Evolutionary conservation across 2,329 filamentous ascomycete genomes (phyloP).

Genomic region (Fusarium transvaalense): DNA sequence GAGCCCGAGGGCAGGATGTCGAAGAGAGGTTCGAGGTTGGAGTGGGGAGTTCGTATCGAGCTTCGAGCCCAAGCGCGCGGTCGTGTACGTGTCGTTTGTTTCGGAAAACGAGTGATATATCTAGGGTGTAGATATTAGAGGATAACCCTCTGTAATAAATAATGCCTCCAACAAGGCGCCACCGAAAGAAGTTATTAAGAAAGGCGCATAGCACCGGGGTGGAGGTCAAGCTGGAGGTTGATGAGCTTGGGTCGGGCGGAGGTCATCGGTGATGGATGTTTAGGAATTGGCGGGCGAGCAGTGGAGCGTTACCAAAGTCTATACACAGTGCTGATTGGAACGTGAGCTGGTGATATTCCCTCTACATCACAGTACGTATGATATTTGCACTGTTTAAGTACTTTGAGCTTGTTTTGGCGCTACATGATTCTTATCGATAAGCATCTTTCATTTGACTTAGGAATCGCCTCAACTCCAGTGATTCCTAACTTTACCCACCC

Average conservation of each 20-base stretch:
- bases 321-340: constrained; percentile 35
- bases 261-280: constrained; percentile 41
- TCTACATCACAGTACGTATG: rapidly evolving
- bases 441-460: constrained; percentile 24
- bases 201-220: constrained; percentile 44
- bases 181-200: constrained; percentile 34
- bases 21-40: constrained; percentile 14
- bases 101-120: background rate
- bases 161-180: constrained; percentile 35
- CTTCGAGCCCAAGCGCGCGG: constrained; percentile 30
- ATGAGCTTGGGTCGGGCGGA: constrained; percentile 46
- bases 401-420: background rate
- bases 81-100: constrained; percentile 29
- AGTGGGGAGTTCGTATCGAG: constrained; percentile 19
- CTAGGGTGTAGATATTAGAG: constrained; percentile 1
- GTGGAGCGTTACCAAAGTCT: constrained; percentile 24
- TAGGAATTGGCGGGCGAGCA: constrained; percentile 40
- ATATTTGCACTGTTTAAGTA: background rate
- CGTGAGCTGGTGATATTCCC: no score
- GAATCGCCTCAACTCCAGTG: constrained; percentile 34
- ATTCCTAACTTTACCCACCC: constrained; percentile 21
- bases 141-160: background rate
- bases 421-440: constrained; percentile 44
- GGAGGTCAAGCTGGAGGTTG: constrained; percentile 39
- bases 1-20: constrained; percentile 14